A percentile compares a stretch with the other conserved stretches of the same genome.
These are phyloP conservation scores for Kodamaea sp. DNA, from an alignment of 1,139 yeast genomes.

Conservation along the genomic window DNA sequence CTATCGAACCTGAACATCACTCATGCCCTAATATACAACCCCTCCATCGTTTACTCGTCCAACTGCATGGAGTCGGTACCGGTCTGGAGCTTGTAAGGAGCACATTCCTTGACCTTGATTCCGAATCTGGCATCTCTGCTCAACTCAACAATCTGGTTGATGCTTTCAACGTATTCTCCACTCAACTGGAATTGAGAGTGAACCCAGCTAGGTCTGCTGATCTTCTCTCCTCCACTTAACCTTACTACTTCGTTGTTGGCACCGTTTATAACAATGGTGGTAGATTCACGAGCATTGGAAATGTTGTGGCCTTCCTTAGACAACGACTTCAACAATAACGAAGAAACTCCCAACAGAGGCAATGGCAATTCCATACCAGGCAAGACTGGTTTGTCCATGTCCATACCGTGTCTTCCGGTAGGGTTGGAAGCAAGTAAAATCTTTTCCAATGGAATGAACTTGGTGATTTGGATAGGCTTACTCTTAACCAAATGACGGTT, in stretches of 20 bases:
- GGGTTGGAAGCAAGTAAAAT: conserved; percentile 63
- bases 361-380: conserved; percentile 76
- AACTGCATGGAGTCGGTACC: conserved; percentile 29
- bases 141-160: conserved; percentile 56
- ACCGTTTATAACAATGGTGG: conserved; percentile 55
- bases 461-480: conserved; percentile 70
- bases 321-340: conserved; percentile 62
- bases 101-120: conserved; percentile 60
- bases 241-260: conserved; percentile 58
- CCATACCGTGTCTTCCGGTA: conserved; percentile 64
- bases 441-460: conserved; percentile 67
- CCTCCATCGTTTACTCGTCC: conserved; percentile 21
- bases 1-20: too few relatives aligned
- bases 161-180: conserved; percentile 47
- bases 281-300: conserved; percentile 71
- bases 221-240: conserved; percentile 74
- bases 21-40: conserved; percentile 5
- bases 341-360: conserved; percentile 68
- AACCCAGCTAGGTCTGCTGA: conserved; percentile 78
- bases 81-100: conserved; percentile 47
- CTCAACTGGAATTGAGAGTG: conserved; percentile 68
- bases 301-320: conserved; percentile 54
- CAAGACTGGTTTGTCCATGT: conserved; percentile 63
- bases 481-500: conserved; percentile 81
- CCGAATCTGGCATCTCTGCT: conserved; percentile 70